Percentiles rank a stretch among this genome's conserved stretches.
Evolutionary conservation across 169 alveolate genomes (phyloP).

Genomic region (Eimeria brunetti): DNA sequence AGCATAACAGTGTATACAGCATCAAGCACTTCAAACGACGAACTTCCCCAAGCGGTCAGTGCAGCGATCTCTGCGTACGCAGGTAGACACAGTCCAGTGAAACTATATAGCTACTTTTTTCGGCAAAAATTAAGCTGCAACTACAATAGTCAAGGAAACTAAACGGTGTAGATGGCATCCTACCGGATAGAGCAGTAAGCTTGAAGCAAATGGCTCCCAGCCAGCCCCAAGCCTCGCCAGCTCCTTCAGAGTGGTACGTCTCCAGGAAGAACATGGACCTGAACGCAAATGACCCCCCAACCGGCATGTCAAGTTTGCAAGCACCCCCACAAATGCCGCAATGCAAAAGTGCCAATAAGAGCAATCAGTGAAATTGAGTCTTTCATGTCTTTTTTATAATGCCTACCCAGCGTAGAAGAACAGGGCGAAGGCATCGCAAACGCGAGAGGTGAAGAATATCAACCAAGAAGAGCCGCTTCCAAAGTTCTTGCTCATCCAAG

Average conservation of each 20-base stretch:
- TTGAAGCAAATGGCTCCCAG: slow-evolving; percentile 89
- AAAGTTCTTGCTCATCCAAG: slow-evolving; percentile 91
- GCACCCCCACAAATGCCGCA: background rate
- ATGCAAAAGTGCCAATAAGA: background rate
- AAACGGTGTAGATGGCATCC: background rate
- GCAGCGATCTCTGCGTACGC: slow-evolving; percentile 87
- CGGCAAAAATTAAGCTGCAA: background rate
- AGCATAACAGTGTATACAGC: slow-evolving; percentile 89
- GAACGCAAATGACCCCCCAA: background rate
- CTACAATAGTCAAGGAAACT: background rate
- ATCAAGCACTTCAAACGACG: slow-evolving; percentile 88
- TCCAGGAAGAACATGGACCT: slow-evolving; percentile 91
- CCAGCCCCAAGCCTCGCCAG: slow-evolving; percentile 96
- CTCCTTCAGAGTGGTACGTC: slow-evolving; percentile 95
- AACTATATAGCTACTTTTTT: background rate
- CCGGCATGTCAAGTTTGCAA: background rate
- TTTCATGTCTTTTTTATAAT: no score
- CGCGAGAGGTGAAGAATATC: slow-evolving; percentile 89
- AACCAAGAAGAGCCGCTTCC: slow-evolving; percentile 94
- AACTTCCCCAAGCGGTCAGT: slow-evolving; percentile 86
- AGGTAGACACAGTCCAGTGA: background rate
- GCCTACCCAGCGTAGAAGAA: slow-evolving; percentile 90
- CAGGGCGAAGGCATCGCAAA: slow-evolving; percentile 90
- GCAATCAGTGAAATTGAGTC: background rate
- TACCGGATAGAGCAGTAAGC: slow-evolving; percentile 87